Evolutionary conservation across 345 rosid genomes (phyloP).

Genomic region (Geranium brycei): DNA sequence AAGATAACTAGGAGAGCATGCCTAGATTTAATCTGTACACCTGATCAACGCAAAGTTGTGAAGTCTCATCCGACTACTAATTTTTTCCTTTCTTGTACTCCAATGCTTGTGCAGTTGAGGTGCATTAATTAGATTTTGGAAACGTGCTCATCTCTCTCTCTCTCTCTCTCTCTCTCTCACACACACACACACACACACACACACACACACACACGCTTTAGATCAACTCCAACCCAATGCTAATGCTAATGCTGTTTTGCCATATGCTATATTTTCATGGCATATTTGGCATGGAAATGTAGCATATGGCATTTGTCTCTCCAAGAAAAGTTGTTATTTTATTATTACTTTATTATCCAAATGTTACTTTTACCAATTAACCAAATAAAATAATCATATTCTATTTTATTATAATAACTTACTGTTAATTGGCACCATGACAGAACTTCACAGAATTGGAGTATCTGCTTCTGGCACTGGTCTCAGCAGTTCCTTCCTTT

Average conservation of each 20-base stretch:
- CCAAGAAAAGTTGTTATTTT: no score
- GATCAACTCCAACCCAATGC: no score
- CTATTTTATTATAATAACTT: not conserved
- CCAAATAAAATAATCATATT: no score
- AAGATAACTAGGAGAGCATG: no score
- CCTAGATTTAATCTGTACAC: no score
- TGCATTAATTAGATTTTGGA: not conserved
- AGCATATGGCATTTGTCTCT: no score
- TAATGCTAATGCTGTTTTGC: no score
- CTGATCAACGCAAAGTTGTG: not conserved
- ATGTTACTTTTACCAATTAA: no score
- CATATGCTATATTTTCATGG: no score
- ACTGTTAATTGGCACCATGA: conserved; percentile 4
- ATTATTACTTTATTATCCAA: no score
- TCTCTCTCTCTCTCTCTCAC: not conserved
- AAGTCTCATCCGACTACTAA: not conserved
- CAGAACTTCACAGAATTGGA: conserved; percentile 90
- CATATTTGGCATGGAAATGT: no score
- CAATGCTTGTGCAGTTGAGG: not conserved
- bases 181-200: not conserved
- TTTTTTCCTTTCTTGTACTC: not conserved
- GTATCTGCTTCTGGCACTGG: conserved; percentile 61
- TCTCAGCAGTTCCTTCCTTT: conserved; percentile 78
- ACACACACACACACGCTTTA: no score
- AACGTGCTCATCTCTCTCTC: not conserved